These are phyloP conservation scores for Syncephalastrum monosporum DNA, from an alignment of 371 early-diverging fungal genomes.

Conservation along the genomic window DNA sequence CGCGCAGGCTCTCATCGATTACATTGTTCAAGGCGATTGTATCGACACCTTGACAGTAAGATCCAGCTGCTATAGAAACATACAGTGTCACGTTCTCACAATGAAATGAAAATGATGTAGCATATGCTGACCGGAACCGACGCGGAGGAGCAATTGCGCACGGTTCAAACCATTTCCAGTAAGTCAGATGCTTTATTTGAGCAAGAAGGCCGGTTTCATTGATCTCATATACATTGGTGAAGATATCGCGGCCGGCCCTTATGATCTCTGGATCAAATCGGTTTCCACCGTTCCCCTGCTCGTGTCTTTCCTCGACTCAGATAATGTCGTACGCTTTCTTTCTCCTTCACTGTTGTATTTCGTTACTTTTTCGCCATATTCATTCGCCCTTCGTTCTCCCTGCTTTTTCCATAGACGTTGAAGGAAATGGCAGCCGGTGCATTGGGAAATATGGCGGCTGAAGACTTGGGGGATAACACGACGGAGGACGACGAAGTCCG, in stretches of 20 bases:
- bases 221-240: background rate
- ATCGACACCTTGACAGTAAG: slow-evolving; percentile 45
- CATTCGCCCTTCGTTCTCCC: no score
- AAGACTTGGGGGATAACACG: slow-evolving; percentile 73
- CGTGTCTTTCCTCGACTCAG: slow-evolving; percentile 53
- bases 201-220: background rate
- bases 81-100: background rate
- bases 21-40: slow-evolving; percentile 48
- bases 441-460: slow-evolving; percentile 72
- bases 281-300: slow-evolving; percentile 59
- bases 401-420: slow-evolving; percentile 18
- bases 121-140: slow-evolving; percentile 37
- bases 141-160: slow-evolving; percentile 61
- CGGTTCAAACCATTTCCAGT: slow-evolving; percentile 70
- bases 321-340: slow-evolving; percentile 38
- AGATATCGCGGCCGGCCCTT: slow-evolving; percentile 68
- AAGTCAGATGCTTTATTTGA: slow-evolving; percentile 14
- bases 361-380: background rate
- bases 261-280: slow-evolving; percentile 57
- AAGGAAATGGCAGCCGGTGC: slow-evolving; percentile 46
- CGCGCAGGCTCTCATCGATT: slow-evolving; percentile 44
- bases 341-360: background rate
- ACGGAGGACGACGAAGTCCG: slow-evolving; percentile 64
- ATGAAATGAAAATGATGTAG: slow-evolving; percentile 3
- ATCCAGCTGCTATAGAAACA: background rate